Evolutionary conservation across 129 eudicot species (phyloP), one percentile per base, ranked within the genome.

Genomic region (Helianthus tuberosus): DNA sequence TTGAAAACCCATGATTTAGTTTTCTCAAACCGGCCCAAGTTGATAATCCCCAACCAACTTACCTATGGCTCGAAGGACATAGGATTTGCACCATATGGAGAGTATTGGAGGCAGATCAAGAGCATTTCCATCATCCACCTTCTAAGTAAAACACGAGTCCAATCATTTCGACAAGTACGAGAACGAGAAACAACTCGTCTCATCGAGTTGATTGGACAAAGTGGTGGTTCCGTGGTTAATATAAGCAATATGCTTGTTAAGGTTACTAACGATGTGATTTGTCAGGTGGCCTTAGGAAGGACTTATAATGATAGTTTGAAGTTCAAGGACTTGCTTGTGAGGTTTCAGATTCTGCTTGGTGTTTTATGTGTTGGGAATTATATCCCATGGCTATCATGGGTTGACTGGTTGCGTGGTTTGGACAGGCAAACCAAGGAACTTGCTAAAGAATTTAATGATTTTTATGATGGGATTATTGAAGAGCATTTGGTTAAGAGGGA

Each of bases 371-470:
- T 72, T 4, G 82, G 82, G 44, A 80, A 69, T 67, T 84, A 65
- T 51, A 47, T 84, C 11, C 88, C 88, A 29, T 80, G 85, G 85
- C 35, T 84, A 3, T 62, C 68, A 10, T 84, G 82, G 85, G 71
- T 80, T 9, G 71, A 80, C 68, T 0, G 32, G 41, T 1, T 80
- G 6, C 64, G 41, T 29, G 85, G 83, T 10, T 44, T 80, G 32
- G 72, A 76, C 2, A 49, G 27, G 4, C 29, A 27, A 35, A 69
- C 57, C 5, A 62, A 80, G 20, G 64, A 5, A 6, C 48, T 73
- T 48, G 75, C 68, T 36, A 73, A 51, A 16, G 78, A 48, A 27
- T 11, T 81, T 10, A 76, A 84, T 47, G 61, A 53, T 35, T 61
- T 80, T 32, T 11, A 80, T 48, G 81, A 84, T 72, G 69, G 55